Percentiles rank a stretch among this genome's conserved stretches.
Conservation (phyloP, 768 basidiomycete species). For the Fomitopsis pulvina region DNA sequence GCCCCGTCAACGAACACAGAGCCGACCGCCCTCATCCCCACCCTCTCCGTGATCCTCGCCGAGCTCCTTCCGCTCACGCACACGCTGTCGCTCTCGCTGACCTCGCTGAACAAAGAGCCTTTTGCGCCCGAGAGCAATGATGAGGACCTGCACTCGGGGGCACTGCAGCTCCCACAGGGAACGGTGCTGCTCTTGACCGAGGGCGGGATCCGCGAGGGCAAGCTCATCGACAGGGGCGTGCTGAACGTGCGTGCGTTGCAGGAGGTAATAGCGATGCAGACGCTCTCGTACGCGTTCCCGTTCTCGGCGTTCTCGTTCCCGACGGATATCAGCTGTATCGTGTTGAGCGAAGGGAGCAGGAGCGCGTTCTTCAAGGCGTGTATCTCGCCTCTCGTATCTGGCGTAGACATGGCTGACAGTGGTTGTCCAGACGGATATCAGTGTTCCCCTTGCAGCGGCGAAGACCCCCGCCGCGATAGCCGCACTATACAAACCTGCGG, state of each 20-base stretch:
- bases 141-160: slow-evolving; percentile 69
- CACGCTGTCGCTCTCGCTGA: slow-evolving; percentile 54
- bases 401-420: not conserved
- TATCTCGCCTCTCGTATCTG: not conserved
- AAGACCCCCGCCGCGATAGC: slow-evolving; percentile 12
- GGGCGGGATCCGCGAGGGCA: slow-evolving; percentile 60
- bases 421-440: slow-evolving; percentile 47
- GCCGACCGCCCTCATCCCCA: slow-evolving; percentile 25
- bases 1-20: slow-evolving; percentile 10
- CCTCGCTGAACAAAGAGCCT: slow-evolving; percentile 46
- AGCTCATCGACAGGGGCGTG: slow-evolving; percentile 50
- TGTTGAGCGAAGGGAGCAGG: slow-evolving; percentile 56
- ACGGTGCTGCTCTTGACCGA: slow-evolving; percentile 60
- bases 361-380: slow-evolving; percentile 69
- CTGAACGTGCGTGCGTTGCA: slow-evolving; percentile 59
- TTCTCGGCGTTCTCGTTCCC: slow-evolving; percentile 67
- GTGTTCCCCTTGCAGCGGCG: slow-evolving; percentile 38
- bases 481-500: slow-evolving; percentile 43
- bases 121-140: slow-evolving; percentile 65
- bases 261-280: slow-evolving; percentile 57
- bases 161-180: slow-evolving; percentile 63
- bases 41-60: slow-evolving; percentile 47
- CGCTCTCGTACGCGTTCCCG: slow-evolving; percentile 69
- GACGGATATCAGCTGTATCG: slow-evolving; percentile 64
- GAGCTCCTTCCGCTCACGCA: slow-evolving; percentile 52